Evolutionary conservation across 306 rosid species (phyloP), one percentile per base, ranked within the genome.

Genomic region (Mimosa pudica): DNA sequence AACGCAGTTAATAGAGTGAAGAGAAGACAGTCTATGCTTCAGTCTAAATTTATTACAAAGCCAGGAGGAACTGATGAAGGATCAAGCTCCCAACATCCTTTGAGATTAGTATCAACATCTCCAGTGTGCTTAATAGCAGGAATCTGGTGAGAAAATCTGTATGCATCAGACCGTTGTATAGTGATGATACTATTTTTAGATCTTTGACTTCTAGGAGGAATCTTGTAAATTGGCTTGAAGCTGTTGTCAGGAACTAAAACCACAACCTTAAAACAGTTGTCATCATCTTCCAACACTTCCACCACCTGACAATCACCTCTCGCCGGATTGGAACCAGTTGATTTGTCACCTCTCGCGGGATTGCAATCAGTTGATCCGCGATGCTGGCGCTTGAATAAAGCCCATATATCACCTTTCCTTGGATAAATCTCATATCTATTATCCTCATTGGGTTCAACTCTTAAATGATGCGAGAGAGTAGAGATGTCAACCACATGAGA

Each of bases 71-170:
- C 30, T 47, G 93, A 85, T 46, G 74, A 76, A 33, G 88, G 85
- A 84, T 91, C 90, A 17, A 89, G 90, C 89, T 86, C 93, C 93
- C 92, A 90, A 84, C 88, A 89, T 24, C 92, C 96, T 77, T 68
- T 86, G 61, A 87, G 76, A 61, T 71, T 46, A 70, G 70, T 58
- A 74, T 80, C 68, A n/a, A 33, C 87, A 76, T 85, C 84, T 74
- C 86, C 86, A 0, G 64, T 75, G 73, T 71, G 91, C 67, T 62
- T 84, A 69, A 85, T 76, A 47, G 92, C 91, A 54, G 86, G 91
- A 86, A 89, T 82, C 86, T 76, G 88, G 82, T 93, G 91, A 51
- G 90, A 87, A 76, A 92, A 92, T 75, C 92, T 85, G 68, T 63
- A 77, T 11, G 85, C 75, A 44, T 84, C 87, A 18, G 55, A 76